phyloP scores from a whole-genome alignment of 768 basidiomycete genomes.

The Tylopilus subfusipes region DNA sequence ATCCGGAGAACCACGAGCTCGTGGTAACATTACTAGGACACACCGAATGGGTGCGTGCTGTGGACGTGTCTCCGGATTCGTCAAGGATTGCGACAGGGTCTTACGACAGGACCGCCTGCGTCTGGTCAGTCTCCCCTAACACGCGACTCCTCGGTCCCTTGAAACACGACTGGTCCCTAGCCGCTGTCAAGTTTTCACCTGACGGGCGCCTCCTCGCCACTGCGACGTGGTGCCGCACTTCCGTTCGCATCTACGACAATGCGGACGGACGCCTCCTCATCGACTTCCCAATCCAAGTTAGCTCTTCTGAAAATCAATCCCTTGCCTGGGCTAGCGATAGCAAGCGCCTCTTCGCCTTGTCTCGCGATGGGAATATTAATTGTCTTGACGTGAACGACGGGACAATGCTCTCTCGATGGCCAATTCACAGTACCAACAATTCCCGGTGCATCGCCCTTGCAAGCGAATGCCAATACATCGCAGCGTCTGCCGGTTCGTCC shows the following conservation, averaged over 20 bases:
- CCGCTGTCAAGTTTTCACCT: constrained; percentile 10
- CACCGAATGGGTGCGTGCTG: constrained; percentile 3
- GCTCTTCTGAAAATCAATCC: constrained; percentile 3
- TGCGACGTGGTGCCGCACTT: neutral
- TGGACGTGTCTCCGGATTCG: constrained; percentile 1
- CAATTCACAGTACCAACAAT: neutral
- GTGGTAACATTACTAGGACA: neutral
- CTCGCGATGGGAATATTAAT: neutral
- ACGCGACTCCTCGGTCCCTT: neutral
- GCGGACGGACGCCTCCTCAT: neutral
- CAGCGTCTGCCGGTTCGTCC: constrained; percentile 2
- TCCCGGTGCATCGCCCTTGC: constrained; percentile 3
- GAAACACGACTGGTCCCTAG: constrained; percentile 2
- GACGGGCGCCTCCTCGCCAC: constrained; percentile 5
- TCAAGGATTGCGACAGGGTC: constrained; percentile 4
- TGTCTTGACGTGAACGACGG: neutral
- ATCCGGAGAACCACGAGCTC: neutral
- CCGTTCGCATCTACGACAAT: constrained; percentile 4
- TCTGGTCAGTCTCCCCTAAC: constrained; percentile 3
- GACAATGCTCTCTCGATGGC: neutral
- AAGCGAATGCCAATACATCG: constrained; percentile 1
- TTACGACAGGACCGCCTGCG: constrained; percentile 6
- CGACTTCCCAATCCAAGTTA: constrained; percentile 4
- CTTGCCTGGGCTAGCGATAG: constrained; percentile 10
- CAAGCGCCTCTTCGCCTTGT: constrained; percentile 7